Evolutionary conservation across 192 early-diverging fungal genomes (phyloP).

Genomic region (Piromyces finnis): DNA sequence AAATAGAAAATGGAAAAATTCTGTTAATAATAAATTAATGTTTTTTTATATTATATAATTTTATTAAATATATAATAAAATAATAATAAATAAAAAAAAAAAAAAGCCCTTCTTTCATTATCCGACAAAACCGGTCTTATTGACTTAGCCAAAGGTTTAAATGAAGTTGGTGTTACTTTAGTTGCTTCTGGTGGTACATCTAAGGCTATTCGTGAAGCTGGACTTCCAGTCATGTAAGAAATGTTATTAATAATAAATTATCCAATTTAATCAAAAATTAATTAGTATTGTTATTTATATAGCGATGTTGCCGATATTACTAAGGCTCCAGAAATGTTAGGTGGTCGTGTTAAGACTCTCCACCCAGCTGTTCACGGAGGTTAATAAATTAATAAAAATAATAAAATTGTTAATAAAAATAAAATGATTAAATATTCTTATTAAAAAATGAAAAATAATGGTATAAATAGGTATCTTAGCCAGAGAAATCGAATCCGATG

Average conservation of each 20-base stretch:
- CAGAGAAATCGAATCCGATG: constrained; percentile 63
- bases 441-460: not conserved
- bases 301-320: constrained; percentile 97
- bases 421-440: too few relatives aligned
- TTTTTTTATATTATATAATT: too few relatives aligned
- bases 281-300: too few relatives aligned
- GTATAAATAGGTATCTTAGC: constrained; percentile 57
- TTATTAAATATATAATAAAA: too few relatives aligned
- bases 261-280: too few relatives aligned
- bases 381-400: not conserved
- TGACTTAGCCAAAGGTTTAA: constrained; percentile 68
- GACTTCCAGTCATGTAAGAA: constrained; percentile 64
- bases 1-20: too few relatives aligned
- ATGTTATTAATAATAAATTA: not conserved
- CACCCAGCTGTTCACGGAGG: constrained; percentile 97
- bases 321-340: constrained; percentile 95
- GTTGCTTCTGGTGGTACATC: constrained; percentile 92
- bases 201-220: constrained; percentile 72
- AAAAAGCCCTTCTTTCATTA: constrained; percentile 51
- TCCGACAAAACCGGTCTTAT: constrained; percentile 93
- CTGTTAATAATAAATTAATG: too few relatives aligned
- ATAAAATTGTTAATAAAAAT: too few relatives aligned
- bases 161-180: constrained; percentile 55
- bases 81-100: too few relatives aligned
- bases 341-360: constrained; percentile 96